phyloP scores from a whole-genome alignment of 1,284 basidiomycete genomes.

The Ganoderma resinaceum region DNA sequence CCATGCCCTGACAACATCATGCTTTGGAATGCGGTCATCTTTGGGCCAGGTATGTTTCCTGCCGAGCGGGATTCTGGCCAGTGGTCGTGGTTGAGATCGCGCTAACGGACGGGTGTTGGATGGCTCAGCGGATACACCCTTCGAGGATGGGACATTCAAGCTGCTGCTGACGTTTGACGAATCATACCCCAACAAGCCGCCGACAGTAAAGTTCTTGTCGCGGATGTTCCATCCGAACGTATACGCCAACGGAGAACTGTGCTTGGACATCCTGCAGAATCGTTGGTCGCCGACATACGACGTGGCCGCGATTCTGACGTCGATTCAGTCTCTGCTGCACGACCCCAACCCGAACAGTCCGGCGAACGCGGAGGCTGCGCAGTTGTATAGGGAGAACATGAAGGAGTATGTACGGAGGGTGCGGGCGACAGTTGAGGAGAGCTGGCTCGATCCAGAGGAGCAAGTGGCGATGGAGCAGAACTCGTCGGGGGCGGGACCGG shows the following conservation, averaged over 20 bases:
- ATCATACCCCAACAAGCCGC: constrained; percentile 98
- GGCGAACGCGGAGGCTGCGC: constrained; percentile 97
- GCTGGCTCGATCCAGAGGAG: constrained; percentile 88
- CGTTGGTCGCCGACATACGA: constrained; percentile 99
- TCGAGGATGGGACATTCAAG: constrained; percentile 99
- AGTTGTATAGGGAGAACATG: constrained; percentile 97
- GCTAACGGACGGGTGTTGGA: not conserved
- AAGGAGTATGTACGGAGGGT: constrained; percentile 96
- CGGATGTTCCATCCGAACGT: constrained; percentile 99
- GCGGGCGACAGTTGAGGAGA: constrained; percentile 90
- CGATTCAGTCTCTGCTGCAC: constrained; percentile 93
- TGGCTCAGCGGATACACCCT: constrained; percentile 89
- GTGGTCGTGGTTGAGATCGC: constrained; percentile 4
- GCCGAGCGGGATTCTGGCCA: not conserved
- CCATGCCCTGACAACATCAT: constrained; percentile 99
- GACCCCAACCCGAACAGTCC: constrained; percentile 99
- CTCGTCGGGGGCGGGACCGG: constrained; percentile 2
- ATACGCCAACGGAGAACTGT: constrained; percentile 97
- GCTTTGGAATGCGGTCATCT: constrained; percentile 99
- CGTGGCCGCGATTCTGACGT: constrained; percentile 96
- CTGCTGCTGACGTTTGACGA: constrained; percentile 96
- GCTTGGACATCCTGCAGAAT: constrained; percentile 98
- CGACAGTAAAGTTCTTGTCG: constrained; percentile 95
- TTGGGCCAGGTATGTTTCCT: constrained; percentile 82
- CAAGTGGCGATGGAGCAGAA: constrained; percentile 56